Evolutionary conservation across 441 rosid genomes (phyloP).

Genomic region (Viola pubescens): DNA sequence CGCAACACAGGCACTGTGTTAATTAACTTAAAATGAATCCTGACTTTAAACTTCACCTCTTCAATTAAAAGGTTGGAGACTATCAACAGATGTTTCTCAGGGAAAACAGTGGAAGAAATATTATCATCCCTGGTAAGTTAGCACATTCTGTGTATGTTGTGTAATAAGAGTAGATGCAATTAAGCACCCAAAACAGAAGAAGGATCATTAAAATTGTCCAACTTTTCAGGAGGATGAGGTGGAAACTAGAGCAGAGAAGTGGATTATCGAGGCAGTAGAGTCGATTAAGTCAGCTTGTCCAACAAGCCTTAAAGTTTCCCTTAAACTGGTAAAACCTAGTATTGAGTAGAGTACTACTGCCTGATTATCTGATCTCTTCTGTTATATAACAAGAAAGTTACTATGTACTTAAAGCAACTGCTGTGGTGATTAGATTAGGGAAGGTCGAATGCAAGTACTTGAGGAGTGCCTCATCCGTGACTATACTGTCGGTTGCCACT

Average conservation of each 20-base stretch:
- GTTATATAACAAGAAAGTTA: too few relatives aligned
- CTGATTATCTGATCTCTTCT: too few relatives aligned
- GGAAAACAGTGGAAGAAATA: conserved; percentile 29
- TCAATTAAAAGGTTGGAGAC: conserved; percentile 21
- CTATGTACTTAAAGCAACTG: too few relatives aligned
- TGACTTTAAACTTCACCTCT: background rate
- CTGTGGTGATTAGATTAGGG: conserved; percentile 13
- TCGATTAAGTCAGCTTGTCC: conserved; percentile 32
- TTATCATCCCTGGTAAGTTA: conserved; percentile 27
- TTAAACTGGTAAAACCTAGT: conserved; percentile 5
- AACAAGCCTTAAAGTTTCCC: conserved; percentile 29
- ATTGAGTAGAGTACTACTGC: background rate
- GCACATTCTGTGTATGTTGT: background rate
- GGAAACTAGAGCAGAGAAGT: conserved; percentile 14
- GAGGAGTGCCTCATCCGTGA: conserved; percentile 26
- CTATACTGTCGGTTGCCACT: conserved; percentile 16
- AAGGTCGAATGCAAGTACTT: conserved; percentile 22
- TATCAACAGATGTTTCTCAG: conserved; percentile 35
- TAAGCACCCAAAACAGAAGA: background rate
- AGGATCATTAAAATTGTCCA: background rate
- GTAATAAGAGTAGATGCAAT: background rate
- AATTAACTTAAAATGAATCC: background rate
- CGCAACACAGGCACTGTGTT: too few relatives aligned
- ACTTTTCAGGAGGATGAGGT: conserved; percentile 13
- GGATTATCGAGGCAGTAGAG: conserved; percentile 25